Evolutionary conservation across 345 rosid genomes (phyloP), one percentile per base, ranked within the genome.

Genomic region (Limnanthes douglasii): DNA sequence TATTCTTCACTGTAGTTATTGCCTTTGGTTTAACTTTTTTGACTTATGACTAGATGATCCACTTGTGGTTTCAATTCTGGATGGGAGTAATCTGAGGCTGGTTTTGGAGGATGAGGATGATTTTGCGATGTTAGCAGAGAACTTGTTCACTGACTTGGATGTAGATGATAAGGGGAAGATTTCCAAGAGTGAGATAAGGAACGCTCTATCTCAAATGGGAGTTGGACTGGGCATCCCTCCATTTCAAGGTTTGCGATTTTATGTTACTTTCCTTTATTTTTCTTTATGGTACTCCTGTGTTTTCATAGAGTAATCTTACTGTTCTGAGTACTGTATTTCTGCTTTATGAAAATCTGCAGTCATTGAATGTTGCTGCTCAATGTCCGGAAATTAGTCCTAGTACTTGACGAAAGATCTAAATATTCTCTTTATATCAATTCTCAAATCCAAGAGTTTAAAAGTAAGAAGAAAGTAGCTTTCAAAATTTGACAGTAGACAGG

Each of bases 81-180:
- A 86, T 57, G 96, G 94, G 65, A 73, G 47, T 20, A 57, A 62
- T n/a, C 41, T 78, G 64, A 57, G 57, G 48, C 10, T 66, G 25
- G 62, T 62, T 43, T 48, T 78, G 59, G 86, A 81, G 50, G 97
- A 86, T 31, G 97, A 86, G 46, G 97, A 86, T 56, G 97, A 86
- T 54, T 81, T 81, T 41, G 94, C 97, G 1, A 70, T 86, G 97
- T 43, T 86, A 38, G 94, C 94, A 0, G 97, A 86, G 75, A 73
- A 70, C 51, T 25, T 86, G 12, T 86, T 86, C 54, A 86, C 94
- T 15, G 86, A 78, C 48, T 63, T 86, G 60, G 97, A 86, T 51
- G 50, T 50, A 15, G 72, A 73, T 45, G 97, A 86, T 55, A 70
- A 57, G 29, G 94, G 97, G 40, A 86, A 81, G 75, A 72, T 81